Evolutionary conservation across 2,329 filamentous ascomycete genomes (phyloP), one percentile per base, ranked within the genome.

Genomic region (Penicillium sclerotigenum): DNA sequence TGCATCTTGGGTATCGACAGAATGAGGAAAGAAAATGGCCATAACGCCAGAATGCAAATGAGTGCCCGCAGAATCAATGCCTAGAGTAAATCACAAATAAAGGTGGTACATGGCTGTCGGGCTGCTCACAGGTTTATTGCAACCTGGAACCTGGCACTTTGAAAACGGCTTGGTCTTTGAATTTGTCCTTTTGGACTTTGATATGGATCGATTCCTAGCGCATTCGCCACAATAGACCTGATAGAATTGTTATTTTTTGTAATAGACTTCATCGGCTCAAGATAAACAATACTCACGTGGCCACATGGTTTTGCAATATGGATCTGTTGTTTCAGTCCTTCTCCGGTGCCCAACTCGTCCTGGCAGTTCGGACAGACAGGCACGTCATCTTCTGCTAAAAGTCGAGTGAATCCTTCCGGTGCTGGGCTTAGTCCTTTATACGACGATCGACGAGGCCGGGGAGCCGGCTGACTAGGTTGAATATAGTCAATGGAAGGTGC

Each of bases 261-360:
- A 8, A 20, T 41, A 10, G 1, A 5, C 4, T 11, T 31, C 24
- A 16, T 38, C 9, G 24, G 26, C 2, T 29, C 24, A 13, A 26
- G 24, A 56, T 26, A 38, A 41, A 79, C 83, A 73, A 82, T 33
- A 52, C 53, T 45, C 40, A 97, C 94, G 77, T 99, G 94, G 61
- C 94, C 94, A 71, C 94, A 99, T 49, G 82, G 82, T 74, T 92
- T 96, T 34, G 94, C 81, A 0, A 94, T 88, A 91, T 92, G 97
- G 59, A 97, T 93, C 66, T 96, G 89, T 68, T 90, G 87, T 73
- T 96, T 91, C 33, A 78, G 70, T 28, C 81, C 79, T 52, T 81
- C 85, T 14, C 91, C 89, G 48, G 87, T 85, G 6, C 90, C 88
- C 16, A 99, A 77, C 74, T 97, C 93, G 56, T 89, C 83, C 18